phyloP scores from a whole-genome alignment of 2,329 filamentous ascomycete species.

The Scleromitrula shiraiana region DNA sequence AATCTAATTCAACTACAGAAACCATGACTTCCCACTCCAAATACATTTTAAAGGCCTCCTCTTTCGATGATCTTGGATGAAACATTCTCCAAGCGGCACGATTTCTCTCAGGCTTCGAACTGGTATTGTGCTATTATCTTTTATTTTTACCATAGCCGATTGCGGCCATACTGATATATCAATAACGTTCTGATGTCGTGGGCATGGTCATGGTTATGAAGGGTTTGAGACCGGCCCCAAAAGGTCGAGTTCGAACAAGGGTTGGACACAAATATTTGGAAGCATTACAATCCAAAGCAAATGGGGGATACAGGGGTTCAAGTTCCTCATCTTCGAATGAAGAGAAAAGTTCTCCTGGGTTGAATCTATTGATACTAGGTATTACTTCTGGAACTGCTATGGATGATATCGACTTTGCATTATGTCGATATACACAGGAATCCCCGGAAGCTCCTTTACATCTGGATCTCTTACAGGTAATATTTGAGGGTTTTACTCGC shows the following conservation, averaged over 20 bases:
- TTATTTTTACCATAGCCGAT: neutral
- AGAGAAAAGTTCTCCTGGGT: conserved; percentile 16
- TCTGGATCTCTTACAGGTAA: conserved; percentile 27
- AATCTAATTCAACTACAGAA: conserved; percentile 5
- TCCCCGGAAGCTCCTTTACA: conserved; percentile 24
- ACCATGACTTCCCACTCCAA: conserved; percentile 1
- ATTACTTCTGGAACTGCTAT: conserved; percentile 28
- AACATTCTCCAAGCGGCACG: neutral
- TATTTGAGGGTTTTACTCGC: neutral
- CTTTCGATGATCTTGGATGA: neutral
- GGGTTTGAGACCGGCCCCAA: conserved; percentile 20
- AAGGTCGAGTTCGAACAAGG: conserved; percentile 23
- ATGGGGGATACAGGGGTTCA: conserved; percentile 20
- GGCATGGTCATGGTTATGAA: conserved; percentile 16
- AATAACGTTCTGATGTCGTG: conserved; percentile 8
- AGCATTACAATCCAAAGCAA: conserved; percentile 24
- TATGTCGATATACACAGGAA: conserved; percentile 29
- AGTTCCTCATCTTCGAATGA: conserved; percentile 19
- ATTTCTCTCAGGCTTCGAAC: neutral
- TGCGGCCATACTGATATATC: conserved; percentile 7
- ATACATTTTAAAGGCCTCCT: neutral
- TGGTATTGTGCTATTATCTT: neutral
- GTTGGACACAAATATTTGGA: conserved; percentile 29
- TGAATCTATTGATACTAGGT: conserved; percentile 27
- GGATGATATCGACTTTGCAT: conserved; percentile 29